Percentiles rank a stretch among this genome's conserved stretches.
These are phyloP conservation scores for Cercospora canescens DNA, from an alignment of 2,329 filamentous ascomycete genomes.

Conservation along the genomic window DNA sequence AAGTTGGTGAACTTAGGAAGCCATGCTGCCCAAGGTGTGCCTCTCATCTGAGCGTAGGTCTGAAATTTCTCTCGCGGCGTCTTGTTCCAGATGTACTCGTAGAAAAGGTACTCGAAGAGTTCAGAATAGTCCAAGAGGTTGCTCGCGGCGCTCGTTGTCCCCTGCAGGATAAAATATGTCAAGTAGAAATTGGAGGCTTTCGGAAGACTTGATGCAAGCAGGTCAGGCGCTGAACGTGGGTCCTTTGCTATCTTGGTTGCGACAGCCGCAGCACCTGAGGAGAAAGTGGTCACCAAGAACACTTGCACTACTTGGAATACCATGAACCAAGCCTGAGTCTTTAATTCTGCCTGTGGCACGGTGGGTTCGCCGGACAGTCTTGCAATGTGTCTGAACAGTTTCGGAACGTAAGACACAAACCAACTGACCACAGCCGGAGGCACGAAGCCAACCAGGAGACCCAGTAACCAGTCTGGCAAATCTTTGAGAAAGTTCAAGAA, in stretches of 20 bases:
- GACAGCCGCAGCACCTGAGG: conserved; percentile 39
- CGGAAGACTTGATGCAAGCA: conserved; percentile 40
- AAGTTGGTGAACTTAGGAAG: conserved; percentile 51
- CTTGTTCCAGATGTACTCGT: conserved; percentile 38
- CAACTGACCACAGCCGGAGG: conserved; percentile 35
- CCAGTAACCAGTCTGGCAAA: conserved; percentile 32
- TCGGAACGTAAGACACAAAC: conserved; percentile 37
- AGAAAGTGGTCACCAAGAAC: conserved; percentile 44
- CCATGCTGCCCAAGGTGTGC: conserved; percentile 47
- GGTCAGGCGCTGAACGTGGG: conserved; percentile 32
- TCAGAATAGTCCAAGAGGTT: conserved; percentile 37
- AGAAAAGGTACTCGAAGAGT: conserved; percentile 36
- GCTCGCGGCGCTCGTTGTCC: conserved; percentile 32
- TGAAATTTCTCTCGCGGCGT: conserved; percentile 50
- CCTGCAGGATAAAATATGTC: conserved; percentile 43
- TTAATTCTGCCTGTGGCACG: conserved; percentile 45
- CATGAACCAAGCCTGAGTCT: conserved; percentile 42
- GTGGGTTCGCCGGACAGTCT: conserved; percentile 41
- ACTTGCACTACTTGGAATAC: conserved; percentile 45
- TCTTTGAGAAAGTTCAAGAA: conserved; percentile 35
- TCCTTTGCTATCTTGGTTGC: conserved; percentile 35
- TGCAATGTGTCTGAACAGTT: conserved; percentile 37
- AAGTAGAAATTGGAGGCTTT: conserved; percentile 45
- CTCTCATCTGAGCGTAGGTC: conserved; percentile 44
- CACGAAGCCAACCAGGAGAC: conserved; percentile 34